Evolutionary conservation across 2,329 filamentous ascomycete genomes (phyloP).

Genomic region (Diaporthe citrichinensis): DNA sequence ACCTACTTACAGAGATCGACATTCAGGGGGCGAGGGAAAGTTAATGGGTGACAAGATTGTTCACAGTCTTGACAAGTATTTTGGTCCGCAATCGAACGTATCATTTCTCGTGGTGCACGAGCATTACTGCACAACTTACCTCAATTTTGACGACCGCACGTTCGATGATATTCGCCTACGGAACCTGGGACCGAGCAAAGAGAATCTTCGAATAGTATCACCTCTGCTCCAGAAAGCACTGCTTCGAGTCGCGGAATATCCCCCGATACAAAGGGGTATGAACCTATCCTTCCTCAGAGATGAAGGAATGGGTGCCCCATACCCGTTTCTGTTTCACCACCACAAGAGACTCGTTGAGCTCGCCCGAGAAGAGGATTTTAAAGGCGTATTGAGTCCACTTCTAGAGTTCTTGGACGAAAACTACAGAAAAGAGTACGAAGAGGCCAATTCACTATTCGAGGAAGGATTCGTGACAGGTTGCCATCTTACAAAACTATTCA

Average conservation of each 20-base stretch:
- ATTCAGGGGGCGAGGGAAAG: not conserved
- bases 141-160: not conserved
- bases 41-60: not conserved
- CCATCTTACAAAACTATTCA: not conserved
- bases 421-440: not conserved
- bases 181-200: not conserved
- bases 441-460: not conserved
- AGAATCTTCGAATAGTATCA: not conserved
- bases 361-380: not conserved
- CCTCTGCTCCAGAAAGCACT: not conserved
- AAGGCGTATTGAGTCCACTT: not conserved
- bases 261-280: not conserved
- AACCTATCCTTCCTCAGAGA: fast-evolving
- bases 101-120: not conserved
- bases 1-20: not conserved
- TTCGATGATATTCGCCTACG: fast-evolving
- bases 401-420: not conserved
- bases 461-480: fast-evolving
- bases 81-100: not conserved
- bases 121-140: fast-evolving
- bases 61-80: not conserved
- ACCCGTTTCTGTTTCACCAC: slow-evolving; percentile 5
- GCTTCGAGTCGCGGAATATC: not conserved
- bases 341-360: not conserved
- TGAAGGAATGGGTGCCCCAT: not conserved